Percentiles rank a stretch among this genome's conserved stretches.
phyloP scores from a whole-genome alignment of 139 green algal species.

The Volvox reticuliferus region DNA sequence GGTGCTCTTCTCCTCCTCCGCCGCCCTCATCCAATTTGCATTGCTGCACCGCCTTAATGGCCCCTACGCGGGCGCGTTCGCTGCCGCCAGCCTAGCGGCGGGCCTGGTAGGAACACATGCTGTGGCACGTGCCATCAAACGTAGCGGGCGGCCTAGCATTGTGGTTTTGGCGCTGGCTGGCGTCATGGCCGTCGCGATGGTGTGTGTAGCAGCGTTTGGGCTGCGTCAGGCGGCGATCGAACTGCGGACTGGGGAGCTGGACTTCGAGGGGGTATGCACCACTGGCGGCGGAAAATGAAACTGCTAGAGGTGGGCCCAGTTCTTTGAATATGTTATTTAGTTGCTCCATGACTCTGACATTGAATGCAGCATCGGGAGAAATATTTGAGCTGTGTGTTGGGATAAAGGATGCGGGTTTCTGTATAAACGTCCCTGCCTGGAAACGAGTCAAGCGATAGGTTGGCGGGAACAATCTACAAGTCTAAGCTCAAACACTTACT shows the following conservation, averaged over 20 bases:
- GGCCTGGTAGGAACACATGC: slow-evolving; percentile 30
- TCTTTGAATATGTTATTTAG: too few species aligned
- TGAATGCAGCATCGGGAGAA: too few species aligned
- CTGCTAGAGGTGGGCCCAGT: too few species aligned
- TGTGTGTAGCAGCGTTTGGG: slow-evolving; percentile 51
- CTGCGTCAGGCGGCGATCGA: not conserved
- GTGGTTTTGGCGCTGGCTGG: slow-evolving; percentile 54
- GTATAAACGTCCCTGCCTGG: too few species aligned
- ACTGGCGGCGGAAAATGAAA: not conserved
- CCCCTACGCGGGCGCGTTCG: slow-evolving; percentile 44
- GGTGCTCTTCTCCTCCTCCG: slow-evolving; percentile 63
- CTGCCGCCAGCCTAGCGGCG: slow-evolving; percentile 26
- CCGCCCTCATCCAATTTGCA: slow-evolving; percentile 56
- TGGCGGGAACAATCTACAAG: too few species aligned
- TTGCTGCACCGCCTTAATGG: slow-evolving; percentile 50
- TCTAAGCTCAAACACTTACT: too few species aligned
- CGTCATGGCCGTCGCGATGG: slow-evolving; percentile 44
- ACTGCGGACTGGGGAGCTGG: not conserved
- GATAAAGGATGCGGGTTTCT: too few species aligned
- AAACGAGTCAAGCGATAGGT: too few species aligned
- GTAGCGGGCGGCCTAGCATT: slow-evolving; percentile 33
- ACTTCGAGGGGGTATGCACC: slow-evolving; percentile 4
- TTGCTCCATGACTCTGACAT: too few species aligned
- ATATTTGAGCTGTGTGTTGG: too few species aligned
- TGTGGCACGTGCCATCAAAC: slow-evolving; percentile 28